Evolutionary conservation across 106 monocot genomes (phyloP), one percentile per base, ranked within the genome.

Genomic region (Allium fistulosum): DNA sequence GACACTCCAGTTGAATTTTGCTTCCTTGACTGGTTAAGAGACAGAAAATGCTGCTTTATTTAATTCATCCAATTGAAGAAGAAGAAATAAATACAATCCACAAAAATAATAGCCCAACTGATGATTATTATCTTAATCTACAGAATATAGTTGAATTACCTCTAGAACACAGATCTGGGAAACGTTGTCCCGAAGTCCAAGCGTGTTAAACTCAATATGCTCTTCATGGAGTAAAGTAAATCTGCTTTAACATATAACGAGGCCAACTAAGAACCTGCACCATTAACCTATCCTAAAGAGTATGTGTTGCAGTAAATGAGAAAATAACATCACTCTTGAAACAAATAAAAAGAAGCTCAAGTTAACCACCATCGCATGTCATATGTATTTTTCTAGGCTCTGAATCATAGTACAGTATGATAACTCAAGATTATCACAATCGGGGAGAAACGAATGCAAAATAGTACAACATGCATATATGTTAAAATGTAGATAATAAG

Each of bases 101-200:
- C 15, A 28, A 37, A 37, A 1, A 37, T 37, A 37, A 37, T 37
- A 2, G 2, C 37, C 2, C 37, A 37, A 37, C 37, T 37, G 37
- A 37, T 2, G 5, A 37, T 37, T 37, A 37, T 37, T 37, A 37
- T 37, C 1, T 37, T 37, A 37, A 37, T 37, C 0, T 37, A 37
- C 37, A 37, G 37, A 37, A 15, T 56, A 69, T 14, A 7, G 5
- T 37, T 8, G 57, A 47, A 69, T 49, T 75, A 93, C 92, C 84
- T 99, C 90, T 67, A 99, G 79, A 62, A 99, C 90, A 81, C 92
- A 93, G 75, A 99, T 90, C 75, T 99, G 97, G 16, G 97, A 92
- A 74, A 99, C 92, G 83, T 99, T 99, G 71, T 93, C 87, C 77
- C 86, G 81, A 69, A 99, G 92, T 50, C 84, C 97, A 85, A 87